A percentile compares a stretch with the other conserved stretches of the same genome.
phyloP scores from a whole-genome alignment of 1,284 basidiomycete genomes.

The Trametes versicolor region DNA sequence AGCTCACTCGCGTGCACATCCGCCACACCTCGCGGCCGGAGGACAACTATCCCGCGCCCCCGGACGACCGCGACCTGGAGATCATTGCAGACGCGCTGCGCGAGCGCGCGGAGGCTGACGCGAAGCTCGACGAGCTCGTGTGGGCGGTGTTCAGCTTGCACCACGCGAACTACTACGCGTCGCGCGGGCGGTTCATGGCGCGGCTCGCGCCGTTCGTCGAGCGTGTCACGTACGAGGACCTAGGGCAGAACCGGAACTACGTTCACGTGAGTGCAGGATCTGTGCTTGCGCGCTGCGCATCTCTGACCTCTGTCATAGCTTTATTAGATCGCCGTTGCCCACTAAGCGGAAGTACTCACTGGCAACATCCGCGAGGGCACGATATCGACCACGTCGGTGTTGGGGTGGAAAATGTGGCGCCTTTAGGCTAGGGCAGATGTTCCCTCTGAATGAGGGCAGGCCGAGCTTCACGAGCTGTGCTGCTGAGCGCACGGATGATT shows the following conservation, averaged over 20 bases:
- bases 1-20: background rate
- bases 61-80: background rate
- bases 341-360: too few species aligned
- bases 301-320: too few species aligned
- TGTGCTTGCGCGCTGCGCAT: too few species aligned
- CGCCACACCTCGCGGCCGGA: background rate
- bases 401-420: too few species aligned
- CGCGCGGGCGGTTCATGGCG: background rate
- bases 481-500: too few species aligned
- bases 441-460: too few species aligned
- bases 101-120: background rate
- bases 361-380: too few species aligned
- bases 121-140: conserved; percentile 1
- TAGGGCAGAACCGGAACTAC: background rate
- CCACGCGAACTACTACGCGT: background rate
- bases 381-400: too few species aligned
- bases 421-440: too few species aligned
- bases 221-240: background rate
- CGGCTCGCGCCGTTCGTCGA: background rate
- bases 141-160: conserved; percentile 1
- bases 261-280: too few species aligned
- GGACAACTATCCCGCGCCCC: background rate
- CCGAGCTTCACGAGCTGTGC: too few species aligned
- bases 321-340: too few species aligned
- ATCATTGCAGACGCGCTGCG: background rate